These are phyloP conservation scores for Penicillium soppii DNA, from an alignment of 495 filamentous ascomycete genomes.

Conservation along the genomic window DNA sequence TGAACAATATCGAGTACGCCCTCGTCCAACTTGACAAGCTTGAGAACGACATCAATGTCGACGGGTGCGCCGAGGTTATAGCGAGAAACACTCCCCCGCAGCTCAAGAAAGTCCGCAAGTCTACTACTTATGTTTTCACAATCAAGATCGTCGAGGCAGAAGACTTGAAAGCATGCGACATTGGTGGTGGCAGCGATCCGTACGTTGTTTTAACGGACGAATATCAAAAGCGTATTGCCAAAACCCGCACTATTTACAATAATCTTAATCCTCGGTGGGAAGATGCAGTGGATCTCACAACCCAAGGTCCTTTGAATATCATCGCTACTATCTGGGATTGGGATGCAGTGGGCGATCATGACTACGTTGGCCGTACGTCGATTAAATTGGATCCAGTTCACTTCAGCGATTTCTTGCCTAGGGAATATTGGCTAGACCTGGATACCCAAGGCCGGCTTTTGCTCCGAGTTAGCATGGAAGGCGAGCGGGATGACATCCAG, in stretches of 20 bases:
- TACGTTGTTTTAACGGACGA: slow-evolving; percentile 97
- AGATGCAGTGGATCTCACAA: slow-evolving; percentile 93
- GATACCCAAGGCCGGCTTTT: slow-evolving; percentile 92
- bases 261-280: slow-evolving; percentile 98
- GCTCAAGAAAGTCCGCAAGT: slow-evolving; percentile 55
- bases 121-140: slow-evolving; percentile 90
- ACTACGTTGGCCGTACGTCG: slow-evolving; percentile 92
- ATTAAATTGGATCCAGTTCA: slow-evolving; percentile 92
- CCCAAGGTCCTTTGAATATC: slow-evolving; percentile 85
- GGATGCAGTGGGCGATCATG: slow-evolving; percentile 95
- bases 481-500: slow-evolving; percentile 95
- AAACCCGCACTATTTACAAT: slow-evolving; percentile 88
- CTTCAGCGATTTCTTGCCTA: slow-evolving; percentile 91
- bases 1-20: slow-evolving; percentile 97
- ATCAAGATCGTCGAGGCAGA: slow-evolving; percentile 99
- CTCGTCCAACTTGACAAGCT: slow-evolving; percentile 86
- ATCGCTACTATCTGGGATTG: slow-evolving; percentile 99
- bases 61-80: slow-evolving; percentile 84
- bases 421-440: slow-evolving; percentile 96
- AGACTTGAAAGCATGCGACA: slow-evolving; percentile 95
- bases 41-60: slow-evolving; percentile 88
- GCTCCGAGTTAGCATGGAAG: slow-evolving; percentile 95
- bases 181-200: slow-evolving; percentile 90
- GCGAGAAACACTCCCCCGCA: slow-evolving; percentile 60
- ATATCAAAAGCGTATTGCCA: slow-evolving; percentile 95